Evolutionary conservation across 1,139 yeast species (phyloP).

Genomic region (Hansenula sp.): DNA sequence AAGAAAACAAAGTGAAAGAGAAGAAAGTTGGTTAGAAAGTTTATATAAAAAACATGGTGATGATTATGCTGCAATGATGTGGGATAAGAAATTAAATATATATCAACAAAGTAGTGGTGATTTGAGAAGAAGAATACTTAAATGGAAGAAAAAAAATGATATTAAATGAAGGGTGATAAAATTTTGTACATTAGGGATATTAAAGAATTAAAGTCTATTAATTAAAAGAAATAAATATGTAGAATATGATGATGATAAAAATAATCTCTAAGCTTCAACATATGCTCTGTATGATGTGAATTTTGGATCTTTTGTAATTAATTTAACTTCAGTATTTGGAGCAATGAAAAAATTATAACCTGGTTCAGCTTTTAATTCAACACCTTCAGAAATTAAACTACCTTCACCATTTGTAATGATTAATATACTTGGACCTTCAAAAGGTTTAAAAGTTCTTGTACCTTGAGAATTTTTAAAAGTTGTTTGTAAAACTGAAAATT

Average conservation of each 20-base stretch:
- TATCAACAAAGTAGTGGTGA: slow-evolving; percentile 87
- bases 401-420: slow-evolving; percentile 85
- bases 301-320: slow-evolving; percentile 46
- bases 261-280: slow-evolving; percentile 50
- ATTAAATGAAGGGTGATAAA: slow-evolving; percentile 8
- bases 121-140: slow-evolving; percentile 58
- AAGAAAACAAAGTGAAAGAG: slow-evolving; percentile 66
- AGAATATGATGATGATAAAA: neutral
- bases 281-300: slow-evolving; percentile 86
- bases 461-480: slow-evolving; percentile 44
- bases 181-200: neutral
- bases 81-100: slow-evolving; percentile 83
- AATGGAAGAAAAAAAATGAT: slow-evolving; percentile 55
- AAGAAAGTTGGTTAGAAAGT: slow-evolving; percentile 62
- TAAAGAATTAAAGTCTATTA: neutral
- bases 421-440: slow-evolving; percentile 85
- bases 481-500: slow-evolving; percentile 86
- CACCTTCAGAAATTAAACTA: slow-evolving; percentile 38
- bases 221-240: neutral
- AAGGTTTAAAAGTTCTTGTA: slow-evolving; percentile 44
- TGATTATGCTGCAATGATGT: slow-evolving; percentile 82
- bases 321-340: slow-evolving; percentile 63
- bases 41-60: slow-evolving; percentile 81
- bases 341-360: slow-evolving; percentile 87
- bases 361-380: slow-evolving; percentile 42